Conservation (phyloP, 176 grass and related monocot species). For the Cocos nucifera region DNA sequence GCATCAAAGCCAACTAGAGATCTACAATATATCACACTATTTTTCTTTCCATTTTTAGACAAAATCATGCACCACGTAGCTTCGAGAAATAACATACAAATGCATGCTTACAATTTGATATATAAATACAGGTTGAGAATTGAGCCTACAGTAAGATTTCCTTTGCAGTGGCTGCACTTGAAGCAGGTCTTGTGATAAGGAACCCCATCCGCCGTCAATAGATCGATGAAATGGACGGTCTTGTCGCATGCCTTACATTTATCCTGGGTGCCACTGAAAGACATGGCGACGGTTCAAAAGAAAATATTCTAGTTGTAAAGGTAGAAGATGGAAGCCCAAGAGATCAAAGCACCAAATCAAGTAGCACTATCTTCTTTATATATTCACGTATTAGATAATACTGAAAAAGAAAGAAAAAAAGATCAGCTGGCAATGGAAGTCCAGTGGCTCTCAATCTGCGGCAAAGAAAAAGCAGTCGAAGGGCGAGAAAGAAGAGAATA, state of each 20-base stretch:
- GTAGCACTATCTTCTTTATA: not conserved
- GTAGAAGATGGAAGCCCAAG: too few relatives aligned
- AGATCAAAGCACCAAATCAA: too few relatives aligned
- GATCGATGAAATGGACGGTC: constrained; percentile 97
- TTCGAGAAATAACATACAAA: too few relatives aligned
- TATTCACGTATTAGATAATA: not conserved
- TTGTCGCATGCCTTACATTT: constrained; percentile 94
- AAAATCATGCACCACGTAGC: too few relatives aligned
- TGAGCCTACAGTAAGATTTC: constrained; percentile 70
- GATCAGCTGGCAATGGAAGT: too few relatives aligned
- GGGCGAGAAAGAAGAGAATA: not conserved
- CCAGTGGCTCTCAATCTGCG: not conserved
- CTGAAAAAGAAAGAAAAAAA: not conserved
- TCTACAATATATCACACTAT: too few relatives aligned
- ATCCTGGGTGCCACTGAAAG: constrained; percentile 97
- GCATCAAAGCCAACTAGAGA: too few relatives aligned
- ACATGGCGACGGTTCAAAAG: constrained; percentile 34
- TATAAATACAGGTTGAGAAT: not conserved
- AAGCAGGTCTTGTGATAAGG: constrained; percentile 87
- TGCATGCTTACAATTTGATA: too few relatives aligned
- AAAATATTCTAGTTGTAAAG: not conserved
- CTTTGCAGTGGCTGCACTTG: constrained; percentile 49
- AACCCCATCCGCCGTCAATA: constrained; percentile 70
- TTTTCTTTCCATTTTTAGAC: too few relatives aligned
- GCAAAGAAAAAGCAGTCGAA: not conserved